Conservation (phyloP, 2,329 filamentous ascomycete genomes). For the Pseudocercospora vitis region DNA sequence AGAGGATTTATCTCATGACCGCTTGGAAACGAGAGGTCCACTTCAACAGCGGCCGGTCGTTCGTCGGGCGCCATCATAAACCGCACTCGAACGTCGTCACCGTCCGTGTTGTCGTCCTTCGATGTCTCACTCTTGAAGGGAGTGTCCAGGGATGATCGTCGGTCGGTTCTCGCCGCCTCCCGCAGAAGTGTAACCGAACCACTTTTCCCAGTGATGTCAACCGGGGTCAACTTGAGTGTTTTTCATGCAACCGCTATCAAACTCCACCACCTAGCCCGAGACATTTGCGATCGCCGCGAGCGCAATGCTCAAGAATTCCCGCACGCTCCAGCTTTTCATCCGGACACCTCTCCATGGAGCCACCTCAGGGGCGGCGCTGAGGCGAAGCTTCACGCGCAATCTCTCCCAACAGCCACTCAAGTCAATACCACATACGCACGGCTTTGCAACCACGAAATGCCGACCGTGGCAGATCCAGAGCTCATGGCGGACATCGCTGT, state of each 20-base stretch:
- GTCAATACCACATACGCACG: constrained; percentile 13
- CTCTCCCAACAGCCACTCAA: constrained; percentile 11
- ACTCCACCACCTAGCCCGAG: neutral
- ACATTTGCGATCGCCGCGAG: constrained; percentile 1
- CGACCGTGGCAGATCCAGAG: constrained; percentile 10
- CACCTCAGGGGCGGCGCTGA: constrained; percentile 7
- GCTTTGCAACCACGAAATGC: constrained; percentile 14
- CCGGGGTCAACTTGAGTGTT: neutral
- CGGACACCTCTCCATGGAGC: constrained; percentile 19
- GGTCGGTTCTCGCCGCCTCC: neutral
- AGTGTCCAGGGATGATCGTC: neutral
- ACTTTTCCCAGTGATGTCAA: constrained; percentile 3
- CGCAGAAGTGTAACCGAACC: constrained; percentile 4
- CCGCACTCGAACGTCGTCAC: neutral
- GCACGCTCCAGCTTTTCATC: constrained; percentile 18
- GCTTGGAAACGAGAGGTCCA: neutral
- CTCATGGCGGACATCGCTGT: constrained; percentile 23
- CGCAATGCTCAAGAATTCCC: constrained; percentile 24
- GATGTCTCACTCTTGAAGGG: neutral
- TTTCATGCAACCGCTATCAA: neutral
- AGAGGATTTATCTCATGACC: neutral
- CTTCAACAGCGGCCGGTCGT: neutral
- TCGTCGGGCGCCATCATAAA: neutral
- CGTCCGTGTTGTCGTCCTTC: no score
- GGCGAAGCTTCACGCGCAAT: constrained; percentile 15